Percentiles rank a stretch among this genome's conserved stretches.
phyloP scores from a whole-genome alignment of 106 monocot genomes.

The Platanthera zijinensis region DNA sequence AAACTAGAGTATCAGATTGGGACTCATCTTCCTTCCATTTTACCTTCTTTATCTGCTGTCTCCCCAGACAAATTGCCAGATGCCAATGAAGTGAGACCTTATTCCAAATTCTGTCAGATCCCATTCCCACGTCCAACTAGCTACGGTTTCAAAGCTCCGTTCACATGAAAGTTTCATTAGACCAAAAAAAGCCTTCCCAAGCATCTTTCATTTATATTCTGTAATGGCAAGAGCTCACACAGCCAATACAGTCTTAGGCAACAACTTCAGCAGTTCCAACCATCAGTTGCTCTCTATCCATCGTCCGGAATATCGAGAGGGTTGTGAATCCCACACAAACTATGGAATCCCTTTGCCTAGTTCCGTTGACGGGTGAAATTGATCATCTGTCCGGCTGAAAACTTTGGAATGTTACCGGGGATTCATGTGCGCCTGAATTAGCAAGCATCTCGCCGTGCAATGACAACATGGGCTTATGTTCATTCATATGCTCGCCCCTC shows the following conservation, averaged over 20 bases:
- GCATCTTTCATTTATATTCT: not conserved
- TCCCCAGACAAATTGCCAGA: not conserved
- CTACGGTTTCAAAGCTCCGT: conserved; percentile 1
- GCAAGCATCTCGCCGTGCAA: no score
- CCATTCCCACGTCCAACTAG: not conserved
- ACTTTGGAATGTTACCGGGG: no score
- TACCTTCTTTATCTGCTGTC: not conserved
- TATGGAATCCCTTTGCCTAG: not conserved
- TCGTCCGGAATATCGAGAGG: not conserved
- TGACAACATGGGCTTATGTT: no score
- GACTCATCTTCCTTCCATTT: conserved; percentile 1
- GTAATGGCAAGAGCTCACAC: not conserved
- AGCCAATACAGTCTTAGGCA: not conserved
- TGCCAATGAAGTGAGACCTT: not conserved
- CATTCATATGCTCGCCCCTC: no score
- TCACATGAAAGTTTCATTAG: not conserved
- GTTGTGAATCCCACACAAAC: not conserved
- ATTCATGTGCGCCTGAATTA: no score
- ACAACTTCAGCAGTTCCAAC: not conserved
- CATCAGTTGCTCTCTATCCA: not conserved
- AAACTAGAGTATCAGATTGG: not conserved
- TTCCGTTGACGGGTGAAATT: not conserved
- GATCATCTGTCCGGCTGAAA: no score
- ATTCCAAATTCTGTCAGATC: conserved; percentile 21
- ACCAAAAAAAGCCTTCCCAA: not conserved